A percentile compares a stretch with the other conserved stretches of the same genome.
phyloP scores from a whole-genome alignment of 192 early-diverging fungal genomes.

The Cladochytrium replicatum region DNA sequence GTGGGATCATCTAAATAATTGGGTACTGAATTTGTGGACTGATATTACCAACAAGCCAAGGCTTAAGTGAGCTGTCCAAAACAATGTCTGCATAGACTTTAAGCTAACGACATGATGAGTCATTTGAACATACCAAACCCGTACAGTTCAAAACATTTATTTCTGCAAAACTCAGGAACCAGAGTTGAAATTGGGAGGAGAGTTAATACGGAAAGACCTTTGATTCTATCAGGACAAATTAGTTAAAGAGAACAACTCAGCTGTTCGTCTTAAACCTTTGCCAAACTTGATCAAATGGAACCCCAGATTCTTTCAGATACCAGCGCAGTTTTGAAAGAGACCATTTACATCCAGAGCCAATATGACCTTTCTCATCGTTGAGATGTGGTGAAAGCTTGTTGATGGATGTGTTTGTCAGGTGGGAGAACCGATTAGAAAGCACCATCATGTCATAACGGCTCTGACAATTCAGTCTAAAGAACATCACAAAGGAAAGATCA shows the following conservation, averaged over 20 bases:
- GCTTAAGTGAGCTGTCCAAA: slow-evolving; percentile 24
- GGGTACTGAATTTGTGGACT: not conserved
- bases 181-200: slow-evolving; percentile 25
- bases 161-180: slow-evolving; percentile 1
- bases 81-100: slow-evolving; percentile 18
- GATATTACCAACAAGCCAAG: slow-evolving; percentile 31
- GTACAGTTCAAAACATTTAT: slow-evolving; percentile 38
- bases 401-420: slow-evolving; percentile 47
- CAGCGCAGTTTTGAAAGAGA: slow-evolving; percentile 13
- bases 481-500: not conserved
- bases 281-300: slow-evolving; percentile 22
- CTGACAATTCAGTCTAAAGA: slow-evolving; percentile 3
- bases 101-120: not conserved
- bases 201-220: slow-evolving; percentile 24
- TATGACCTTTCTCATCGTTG: slow-evolving; percentile 20
- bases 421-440: slow-evolving; percentile 28
- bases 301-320: slow-evolving; percentile 10
- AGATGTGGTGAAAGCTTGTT: slow-evolving; percentile 33
- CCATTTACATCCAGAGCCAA: slow-evolving; percentile 40
- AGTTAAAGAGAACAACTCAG: not conserved
- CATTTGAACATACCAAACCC: slow-evolving; percentile 24
- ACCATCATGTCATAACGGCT: slow-evolving; percentile 9
- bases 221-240: slow-evolving; percentile 15
- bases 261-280: not conserved
- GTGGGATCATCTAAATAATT: not conserved